Percentiles rank a stretch among this genome's conserved stretches.
phyloP scores from a whole-genome alignment of 345 rosid genomes.

The Sonneratia caseolaris region DNA sequence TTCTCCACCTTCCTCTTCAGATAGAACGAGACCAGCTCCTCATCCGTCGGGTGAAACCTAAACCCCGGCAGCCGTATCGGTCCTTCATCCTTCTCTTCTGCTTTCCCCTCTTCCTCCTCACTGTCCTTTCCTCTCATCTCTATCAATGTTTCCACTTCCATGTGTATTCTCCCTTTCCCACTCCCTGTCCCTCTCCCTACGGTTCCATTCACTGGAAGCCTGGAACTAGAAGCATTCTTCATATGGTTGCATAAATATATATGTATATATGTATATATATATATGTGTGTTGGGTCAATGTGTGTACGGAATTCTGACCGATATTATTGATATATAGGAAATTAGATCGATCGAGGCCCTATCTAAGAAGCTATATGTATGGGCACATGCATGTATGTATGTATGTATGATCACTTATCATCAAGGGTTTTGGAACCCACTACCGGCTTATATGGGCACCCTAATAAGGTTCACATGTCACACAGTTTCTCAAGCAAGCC shows the following conservation, averaged over 20 bases:
- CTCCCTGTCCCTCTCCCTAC: neutral
- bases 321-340: no score
- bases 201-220: neutral
- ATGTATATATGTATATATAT: neutral
- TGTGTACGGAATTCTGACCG: neutral
- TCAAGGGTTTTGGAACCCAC: no score
- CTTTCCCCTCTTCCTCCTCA: slow-evolving; percentile 7
- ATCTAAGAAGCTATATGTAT: no score
- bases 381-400: no score
- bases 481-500: no score
- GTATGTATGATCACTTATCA: no score
- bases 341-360: no score
- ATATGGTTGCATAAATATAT: neutral
- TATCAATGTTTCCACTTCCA: slow-evolving; percentile 3
- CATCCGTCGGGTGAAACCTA: slow-evolving; percentile 28
- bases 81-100: no score
- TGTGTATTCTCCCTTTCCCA: neutral
- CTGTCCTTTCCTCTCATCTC: neutral
- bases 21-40: slow-evolving; percentile 29
- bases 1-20: slow-evolving; percentile 22
- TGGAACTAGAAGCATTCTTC: neutral
- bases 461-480: no score
- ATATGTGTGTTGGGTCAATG: neutral
- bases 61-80: slow-evolving; percentile 16
- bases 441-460: no score